Evolutionary conservation across 345 rosid genomes (phyloP), one percentile per base, ranked within the genome.

Genomic region (Stellera chamaejasme): DNA sequence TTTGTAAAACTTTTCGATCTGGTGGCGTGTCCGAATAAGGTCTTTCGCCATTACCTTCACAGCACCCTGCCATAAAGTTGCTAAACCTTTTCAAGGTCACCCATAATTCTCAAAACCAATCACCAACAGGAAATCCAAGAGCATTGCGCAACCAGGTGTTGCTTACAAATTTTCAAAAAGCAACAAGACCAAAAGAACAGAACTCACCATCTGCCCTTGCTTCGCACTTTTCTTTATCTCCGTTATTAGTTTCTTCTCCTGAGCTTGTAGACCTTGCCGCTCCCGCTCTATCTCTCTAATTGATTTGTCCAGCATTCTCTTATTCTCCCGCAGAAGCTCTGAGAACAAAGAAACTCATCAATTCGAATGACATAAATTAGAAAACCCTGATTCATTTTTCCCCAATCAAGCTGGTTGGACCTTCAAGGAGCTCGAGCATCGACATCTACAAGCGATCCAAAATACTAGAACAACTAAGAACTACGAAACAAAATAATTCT

Each of bases 41-140:
- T 93, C 99, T 68, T 93, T 93, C 10, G 99, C 99, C 99, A 93
- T 93, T 68, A 93, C 88, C 72, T 80, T 89, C 43, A 93, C 97
- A 60, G 97, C 97, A 69, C 99, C 99, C 98, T 92, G 84, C 16
- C 55, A 68, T 27, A 54, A 58, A 39, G 50, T 43, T 27, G 19
- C 58, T 32, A 32, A 32, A 32, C 39, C 39, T 32, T 32, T 32
- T 32, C 39, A 32, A 32, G 7, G 39, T 32, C 39, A 32, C 39
- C 5, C 9, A 32, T 8, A 32, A 5, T 32, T 32, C 39, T 32
- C 39, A 32, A 32, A 32, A 32, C 39, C 39, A 32, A 32, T 32
- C 39, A 32, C 39, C 7, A 32, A 32, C 2, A 1, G 39, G 39
- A 32, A 32, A 32, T 32, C 39, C 39, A 32, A 32, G 39, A 32